Percentiles rank a stretch among this genome's conserved stretches.
Evolutionary conservation across 2,329 filamentous ascomycete genomes (phyloP).

Genomic region (Alternaria atra): DNA sequence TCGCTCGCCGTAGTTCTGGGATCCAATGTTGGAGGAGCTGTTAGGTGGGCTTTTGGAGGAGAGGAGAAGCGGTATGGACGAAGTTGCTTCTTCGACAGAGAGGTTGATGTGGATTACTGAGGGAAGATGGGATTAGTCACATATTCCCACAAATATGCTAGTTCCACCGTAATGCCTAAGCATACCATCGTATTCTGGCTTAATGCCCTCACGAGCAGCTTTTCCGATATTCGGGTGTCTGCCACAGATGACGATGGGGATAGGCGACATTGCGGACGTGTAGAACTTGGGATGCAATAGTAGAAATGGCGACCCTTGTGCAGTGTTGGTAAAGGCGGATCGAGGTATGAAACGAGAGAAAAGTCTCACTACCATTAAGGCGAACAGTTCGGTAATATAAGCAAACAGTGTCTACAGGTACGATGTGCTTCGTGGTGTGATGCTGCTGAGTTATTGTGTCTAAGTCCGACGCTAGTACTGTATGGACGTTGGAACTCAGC

Average conservation of each 20-base stretch:
- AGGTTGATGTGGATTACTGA: conserved; percentile 24
- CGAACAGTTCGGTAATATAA: not conserved
- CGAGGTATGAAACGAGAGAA: not conserved
- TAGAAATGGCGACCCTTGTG: not conserved
- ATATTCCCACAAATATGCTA: not conserved
- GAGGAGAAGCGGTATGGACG: conserved; percentile 16
- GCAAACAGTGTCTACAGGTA: not conserved
- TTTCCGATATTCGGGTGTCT: conserved; percentile 13
- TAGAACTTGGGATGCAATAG: not conserved
- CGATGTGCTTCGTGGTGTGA: not conserved
- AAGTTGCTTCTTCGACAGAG: conserved; percentile 13
- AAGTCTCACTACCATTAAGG: not conserved
- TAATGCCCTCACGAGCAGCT: conserved; percentile 12
- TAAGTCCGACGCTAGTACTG: not conserved
- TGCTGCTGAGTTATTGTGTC: not conserved
- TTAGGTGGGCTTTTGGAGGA: not conserved
- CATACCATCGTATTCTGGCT: conserved; percentile 28
- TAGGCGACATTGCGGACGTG: conserved; percentile 13
- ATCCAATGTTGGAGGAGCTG: not conserved
- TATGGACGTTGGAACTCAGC: not conserved
- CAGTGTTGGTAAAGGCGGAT: not conserved
- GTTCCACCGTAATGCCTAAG: not conserved
- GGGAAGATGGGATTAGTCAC: not conserved
- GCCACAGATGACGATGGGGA: conserved; percentile 27
- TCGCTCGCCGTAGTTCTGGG: not conserved